These are phyloP conservation scores for Yueomyces sinensis DNA, from an alignment of 805 yeast genomes.

Conservation along the genomic window DNA sequence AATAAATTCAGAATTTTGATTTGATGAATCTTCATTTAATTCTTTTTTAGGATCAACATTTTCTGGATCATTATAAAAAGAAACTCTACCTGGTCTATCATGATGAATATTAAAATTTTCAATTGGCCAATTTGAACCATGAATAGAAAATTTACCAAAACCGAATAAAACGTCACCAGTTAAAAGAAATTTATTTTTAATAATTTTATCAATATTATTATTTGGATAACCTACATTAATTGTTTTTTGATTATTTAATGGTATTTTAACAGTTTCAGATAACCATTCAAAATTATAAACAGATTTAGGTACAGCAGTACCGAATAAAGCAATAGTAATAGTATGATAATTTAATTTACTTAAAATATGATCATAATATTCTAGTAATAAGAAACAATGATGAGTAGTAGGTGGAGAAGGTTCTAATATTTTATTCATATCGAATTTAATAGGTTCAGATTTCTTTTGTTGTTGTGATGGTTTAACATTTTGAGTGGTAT, in stretches of 20 bases:
- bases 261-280: conserved; percentile 30
- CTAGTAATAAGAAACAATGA: conserved; percentile 14
- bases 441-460: not conserved
- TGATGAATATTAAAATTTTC: conserved; percentile 63
- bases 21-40: conserved; percentile 42
- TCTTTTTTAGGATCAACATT: no score
- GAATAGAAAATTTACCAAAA: conserved; percentile 66
- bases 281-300: conserved; percentile 44
- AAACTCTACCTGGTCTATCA: conserved; percentile 53
- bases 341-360: conserved; percentile 9
- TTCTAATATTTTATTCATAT: conserved; percentile 10
- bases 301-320: conserved; percentile 51
- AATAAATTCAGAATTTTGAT: conserved; percentile 61
- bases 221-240: conserved; percentile 33
- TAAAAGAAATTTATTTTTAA: conserved; percentile 65
- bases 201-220: conserved; percentile 62
- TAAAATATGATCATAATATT: conserved; percentile 11
- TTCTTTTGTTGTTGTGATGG: no score
- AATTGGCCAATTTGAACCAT: conserved; percentile 60
- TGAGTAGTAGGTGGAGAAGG: conserved; percentile 25
- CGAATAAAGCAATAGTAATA: conserved; percentile 51
- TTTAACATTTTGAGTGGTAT: no score
- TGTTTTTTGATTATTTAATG: conserved; percentile 7
- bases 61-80: conserved; percentile 47
- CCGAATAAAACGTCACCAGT: conserved; percentile 81